phyloP scores from a whole-genome alignment of 2,329 filamentous ascomycete species.

The Pseudogymnoascus sp. region DNA sequence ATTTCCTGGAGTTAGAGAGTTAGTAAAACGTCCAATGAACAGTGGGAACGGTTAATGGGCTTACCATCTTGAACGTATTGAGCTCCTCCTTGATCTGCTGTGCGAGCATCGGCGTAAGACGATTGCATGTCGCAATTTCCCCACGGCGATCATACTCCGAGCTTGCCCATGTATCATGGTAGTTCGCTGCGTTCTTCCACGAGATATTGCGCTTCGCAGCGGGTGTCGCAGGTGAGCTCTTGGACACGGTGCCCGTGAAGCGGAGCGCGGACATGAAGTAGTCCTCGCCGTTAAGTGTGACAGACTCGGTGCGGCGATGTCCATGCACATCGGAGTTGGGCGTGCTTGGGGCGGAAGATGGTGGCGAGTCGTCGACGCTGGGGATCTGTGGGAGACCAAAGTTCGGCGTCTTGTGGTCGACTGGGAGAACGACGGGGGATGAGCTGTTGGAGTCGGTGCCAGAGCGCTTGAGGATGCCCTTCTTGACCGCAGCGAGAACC shows the following conservation, averaged over 20 bases:
- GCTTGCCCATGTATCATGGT: slow-evolving; percentile 93
- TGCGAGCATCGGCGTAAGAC: slow-evolving; percentile 89
- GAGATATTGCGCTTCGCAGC: slow-evolving; percentile 59
- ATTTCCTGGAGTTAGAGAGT: slow-evolving; percentile 65
- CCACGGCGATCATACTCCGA: slow-evolving; percentile 93
- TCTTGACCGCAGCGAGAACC: slow-evolving; percentile 83
- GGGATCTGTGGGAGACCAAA: slow-evolving; percentile 55
- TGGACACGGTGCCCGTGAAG: slow-evolving; percentile 59
- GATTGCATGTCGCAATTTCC: slow-evolving; percentile 95
- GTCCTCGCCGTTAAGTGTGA: slow-evolving; percentile 68
- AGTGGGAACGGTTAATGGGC: slow-evolving; percentile 25
- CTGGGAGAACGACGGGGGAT: slow-evolving; percentile 57
- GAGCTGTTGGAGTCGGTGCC: slow-evolving; percentile 53
- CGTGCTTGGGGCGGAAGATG: slow-evolving; percentile 79
- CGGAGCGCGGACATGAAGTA: slow-evolving; percentile 78
- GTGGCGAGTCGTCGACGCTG: slow-evolving; percentile 65
- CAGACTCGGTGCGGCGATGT: slow-evolving; percentile 59
- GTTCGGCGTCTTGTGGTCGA: slow-evolving; percentile 44
- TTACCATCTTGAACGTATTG: slow-evolving; percentile 98
- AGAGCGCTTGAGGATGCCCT: slow-evolving; percentile 86
- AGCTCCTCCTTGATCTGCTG: slow-evolving; percentile 99
- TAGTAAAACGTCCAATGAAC: slow-evolving; percentile 27
- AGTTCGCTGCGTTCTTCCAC: slow-evolving; percentile 89
- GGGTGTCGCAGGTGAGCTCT: slow-evolving; percentile 74
- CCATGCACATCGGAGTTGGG: slow-evolving; percentile 67